Evolutionary conservation across 2,329 filamentous ascomycete species (phyloP).

Genomic region (Botrytis pseudocinerea): DNA sequence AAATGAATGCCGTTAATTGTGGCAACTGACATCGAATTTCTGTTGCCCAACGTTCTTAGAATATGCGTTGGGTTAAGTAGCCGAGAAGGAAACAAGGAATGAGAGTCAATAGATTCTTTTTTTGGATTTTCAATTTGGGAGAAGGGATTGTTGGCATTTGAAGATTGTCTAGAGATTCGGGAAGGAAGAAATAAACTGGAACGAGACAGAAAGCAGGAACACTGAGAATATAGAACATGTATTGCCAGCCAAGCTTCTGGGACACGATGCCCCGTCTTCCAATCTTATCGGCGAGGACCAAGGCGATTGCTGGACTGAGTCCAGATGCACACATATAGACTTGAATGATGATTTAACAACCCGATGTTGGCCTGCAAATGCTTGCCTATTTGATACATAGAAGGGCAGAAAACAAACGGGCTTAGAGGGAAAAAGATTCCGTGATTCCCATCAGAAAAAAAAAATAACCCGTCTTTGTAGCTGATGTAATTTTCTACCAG

Average conservation of each 20-base stretch:
- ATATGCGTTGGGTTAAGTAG: too few relatives aligned
- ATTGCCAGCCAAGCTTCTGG: neutral
- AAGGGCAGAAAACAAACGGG: neutral
- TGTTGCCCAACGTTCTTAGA: too few relatives aligned
- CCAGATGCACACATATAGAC: constrained; percentile 47
- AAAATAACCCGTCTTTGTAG: neutral
- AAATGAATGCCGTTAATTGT: too few relatives aligned
- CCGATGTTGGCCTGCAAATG: neutral
- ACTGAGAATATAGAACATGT: neutral
- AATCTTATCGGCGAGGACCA: constrained; percentile 52
- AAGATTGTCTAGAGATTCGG: neutral
- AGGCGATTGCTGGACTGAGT: constrained; percentile 53
- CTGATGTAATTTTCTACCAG: neutral
- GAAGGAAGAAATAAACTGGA: neutral
- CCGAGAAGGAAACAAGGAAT: too few relatives aligned
- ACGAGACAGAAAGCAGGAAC: neutral
- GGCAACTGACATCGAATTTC: too few relatives aligned
- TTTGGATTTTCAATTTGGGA: too few relatives aligned
- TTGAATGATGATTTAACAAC: constrained; percentile 19
- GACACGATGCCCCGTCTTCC: constrained; percentile 43
- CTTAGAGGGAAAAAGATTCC: neutral
- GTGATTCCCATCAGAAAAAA: too few relatives aligned
- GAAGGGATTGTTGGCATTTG: neutral
- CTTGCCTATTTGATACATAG: too few relatives aligned
- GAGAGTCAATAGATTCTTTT: too few relatives aligned